Evolutionary conservation across 163 green algal genomes (phyloP).

Genomic region (Prototheca wickerhamii): DNA sequence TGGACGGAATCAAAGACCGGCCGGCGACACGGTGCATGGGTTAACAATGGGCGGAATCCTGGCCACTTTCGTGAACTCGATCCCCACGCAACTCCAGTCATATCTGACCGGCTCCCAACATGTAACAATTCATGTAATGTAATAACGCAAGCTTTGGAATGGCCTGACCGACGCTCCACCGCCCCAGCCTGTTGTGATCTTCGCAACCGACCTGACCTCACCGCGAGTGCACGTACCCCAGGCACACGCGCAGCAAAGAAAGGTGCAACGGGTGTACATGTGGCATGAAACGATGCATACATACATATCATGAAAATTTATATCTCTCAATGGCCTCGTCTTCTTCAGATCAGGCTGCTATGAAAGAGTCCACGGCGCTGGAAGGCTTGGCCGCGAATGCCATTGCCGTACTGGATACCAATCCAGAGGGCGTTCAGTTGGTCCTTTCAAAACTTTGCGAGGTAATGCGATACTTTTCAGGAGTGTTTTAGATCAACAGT

Average conservation of each 20-base stretch:
- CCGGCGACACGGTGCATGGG: no score
- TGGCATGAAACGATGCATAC: neutral
- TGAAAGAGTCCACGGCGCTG: neutral
- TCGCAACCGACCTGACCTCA: no score
- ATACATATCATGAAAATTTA: neutral
- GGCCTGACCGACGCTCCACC: neutral
- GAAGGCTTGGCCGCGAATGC: neutral
- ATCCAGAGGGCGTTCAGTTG: neutral
- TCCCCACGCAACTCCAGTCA: no score
- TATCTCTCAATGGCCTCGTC: neutral
- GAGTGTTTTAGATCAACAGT: no score
- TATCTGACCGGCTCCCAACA: neutral
- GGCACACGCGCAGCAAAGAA: neutral
- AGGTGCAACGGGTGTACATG: neutral
- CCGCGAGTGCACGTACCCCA: no score
- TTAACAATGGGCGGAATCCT: no score
- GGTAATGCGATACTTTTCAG: neutral
- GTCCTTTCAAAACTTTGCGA: neutral
- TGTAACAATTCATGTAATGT: neutral
- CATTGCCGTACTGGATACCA: neutral
- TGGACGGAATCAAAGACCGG: no score
- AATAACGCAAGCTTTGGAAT: neutral
- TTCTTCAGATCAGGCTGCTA: neutral
- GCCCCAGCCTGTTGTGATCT: neutral
- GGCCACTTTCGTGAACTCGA: no score